Evolutionary conservation across 2,329 filamentous ascomycete genomes (phyloP).

Genomic region (Apiospora malaysiana): DNA sequence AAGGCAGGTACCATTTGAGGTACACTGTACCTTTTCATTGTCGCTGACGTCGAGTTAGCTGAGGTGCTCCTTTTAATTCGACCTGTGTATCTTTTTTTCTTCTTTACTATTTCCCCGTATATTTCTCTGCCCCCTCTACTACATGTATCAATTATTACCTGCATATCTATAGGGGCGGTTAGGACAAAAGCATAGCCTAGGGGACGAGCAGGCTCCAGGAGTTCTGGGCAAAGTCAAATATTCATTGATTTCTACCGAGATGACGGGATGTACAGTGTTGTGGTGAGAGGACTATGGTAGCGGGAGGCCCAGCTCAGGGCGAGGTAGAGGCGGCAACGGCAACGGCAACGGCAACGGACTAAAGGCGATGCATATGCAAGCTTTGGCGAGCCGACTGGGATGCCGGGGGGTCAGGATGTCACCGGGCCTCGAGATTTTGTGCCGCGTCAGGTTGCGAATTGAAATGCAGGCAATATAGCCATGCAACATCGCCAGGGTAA

Average conservation of each 20-base stretch:
- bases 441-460: conserved; percentile 4
- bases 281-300: background rate
- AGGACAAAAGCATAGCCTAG: conserved; percentile 21
- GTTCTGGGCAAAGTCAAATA: conserved; percentile 16
- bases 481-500: conserved; percentile 15
- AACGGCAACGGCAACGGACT: background rate
- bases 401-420: background rate
- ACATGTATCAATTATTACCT: conserved; percentile 22
- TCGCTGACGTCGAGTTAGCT: background rate
- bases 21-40: background rate
- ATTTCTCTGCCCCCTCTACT: conserved; percentile 17
- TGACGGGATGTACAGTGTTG: background rate
- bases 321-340: background rate
- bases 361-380: background rate
- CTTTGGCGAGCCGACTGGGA: background rate
- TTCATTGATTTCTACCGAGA: conserved; percentile 14
- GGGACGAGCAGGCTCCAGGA: conserved; percentile 15
- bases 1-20: background rate
- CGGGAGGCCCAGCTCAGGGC: too few species aligned
- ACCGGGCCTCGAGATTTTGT: background rate
- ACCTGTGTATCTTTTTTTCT: conserved; percentile 21
- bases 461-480: conserved; percentile 13
- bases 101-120: conserved; percentile 7
- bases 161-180: conserved; percentile 19
- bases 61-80: conserved; percentile 7